phyloP scores from a whole-genome alignment of 352 stramenopile species.

The Phytophthora constricta region DNA sequence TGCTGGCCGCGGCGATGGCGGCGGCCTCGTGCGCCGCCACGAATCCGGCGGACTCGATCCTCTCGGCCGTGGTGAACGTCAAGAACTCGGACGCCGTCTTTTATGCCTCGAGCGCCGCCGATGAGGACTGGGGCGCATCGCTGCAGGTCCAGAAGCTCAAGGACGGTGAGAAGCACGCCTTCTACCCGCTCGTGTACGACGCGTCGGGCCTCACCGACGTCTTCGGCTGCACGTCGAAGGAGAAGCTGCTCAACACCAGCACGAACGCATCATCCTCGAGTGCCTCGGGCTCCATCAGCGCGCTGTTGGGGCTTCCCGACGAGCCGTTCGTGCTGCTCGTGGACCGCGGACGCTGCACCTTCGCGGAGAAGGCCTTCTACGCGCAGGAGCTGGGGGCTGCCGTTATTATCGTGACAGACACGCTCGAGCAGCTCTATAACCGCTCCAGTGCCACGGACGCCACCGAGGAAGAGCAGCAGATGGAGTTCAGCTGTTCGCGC shows the following conservation, averaged over 20 bases:
- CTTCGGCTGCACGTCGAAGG: slow-evolving; percentile 58
- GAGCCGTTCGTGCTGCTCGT: slow-evolving; percentile 73
- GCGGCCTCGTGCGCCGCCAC: slow-evolving; percentile 18
- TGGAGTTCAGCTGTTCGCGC: slow-evolving; percentile 71
- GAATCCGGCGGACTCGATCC: slow-evolving; percentile 44
- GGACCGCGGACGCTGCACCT: slow-evolving; percentile 76
- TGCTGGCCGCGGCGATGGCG: slow-evolving; percentile 1
- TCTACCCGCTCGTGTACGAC: slow-evolving; percentile 62
- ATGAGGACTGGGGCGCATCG: slow-evolving; percentile 58
- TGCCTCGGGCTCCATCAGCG: slow-evolving; percentile 8
- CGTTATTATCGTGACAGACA: slow-evolving; percentile 81
- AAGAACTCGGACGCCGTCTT: slow-evolving; percentile 57
- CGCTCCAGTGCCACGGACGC: slow-evolving; percentile 41
- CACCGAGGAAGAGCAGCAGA: slow-evolving; percentile 39
- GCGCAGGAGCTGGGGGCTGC: slow-evolving; percentile 71
- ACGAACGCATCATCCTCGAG: slow-evolving; percentile 20
- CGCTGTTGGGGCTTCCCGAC: slow-evolving; percentile 30
- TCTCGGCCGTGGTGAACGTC: slow-evolving; percentile 65
- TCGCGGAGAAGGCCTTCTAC: slow-evolving; percentile 75
- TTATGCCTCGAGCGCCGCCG: slow-evolving; percentile 59
- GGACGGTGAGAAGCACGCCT: slow-evolving; percentile 46
- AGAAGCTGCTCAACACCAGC: slow-evolving; percentile 35
- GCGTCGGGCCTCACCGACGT: slow-evolving; percentile 45
- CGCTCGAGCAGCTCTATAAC: slow-evolving; percentile 74
- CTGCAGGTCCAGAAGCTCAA: slow-evolving; percentile 60